Percentiles rank a stretch among this genome's conserved stretches.
phyloP scores from a whole-genome alignment of 2,329 filamentous ascomycete species.

The Monosporascus sp. region DNA sequence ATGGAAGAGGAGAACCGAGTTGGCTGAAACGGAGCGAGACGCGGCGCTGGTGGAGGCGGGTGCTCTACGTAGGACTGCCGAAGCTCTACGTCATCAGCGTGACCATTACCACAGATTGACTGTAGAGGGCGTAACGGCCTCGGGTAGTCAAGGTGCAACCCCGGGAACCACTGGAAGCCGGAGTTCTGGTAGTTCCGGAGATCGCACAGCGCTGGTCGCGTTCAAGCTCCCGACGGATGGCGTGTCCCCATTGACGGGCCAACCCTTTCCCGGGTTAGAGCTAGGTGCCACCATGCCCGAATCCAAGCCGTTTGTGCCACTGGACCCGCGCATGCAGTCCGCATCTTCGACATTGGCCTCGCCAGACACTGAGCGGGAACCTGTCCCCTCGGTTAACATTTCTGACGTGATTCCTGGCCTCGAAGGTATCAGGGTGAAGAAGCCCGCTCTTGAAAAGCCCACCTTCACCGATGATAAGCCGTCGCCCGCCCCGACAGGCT shows the following conservation, averaged over 20 bases:
- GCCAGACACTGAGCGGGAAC: conserved; percentile 23
- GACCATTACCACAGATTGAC: neutral
- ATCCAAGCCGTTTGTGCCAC: conserved; percentile 32
- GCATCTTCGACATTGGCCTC: conserved; percentile 22
- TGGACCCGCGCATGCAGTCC: conserved; percentile 42
- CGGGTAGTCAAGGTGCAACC: conserved; percentile 12
- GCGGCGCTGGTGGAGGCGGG: conserved; percentile 3
- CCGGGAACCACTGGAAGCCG: conserved; percentile 9
- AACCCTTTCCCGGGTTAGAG: conserved; percentile 14
- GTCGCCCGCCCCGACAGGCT: conserved; percentile 18
- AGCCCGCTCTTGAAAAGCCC: conserved; percentile 45
- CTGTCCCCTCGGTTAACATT: conserved; percentile 49
- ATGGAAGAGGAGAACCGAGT: conserved; percentile 33
- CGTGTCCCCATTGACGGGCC: conserved; percentile 10
- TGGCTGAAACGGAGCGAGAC: conserved; percentile 12
- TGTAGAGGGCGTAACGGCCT: neutral
- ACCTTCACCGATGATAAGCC: conserved; percentile 40
- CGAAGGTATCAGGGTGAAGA: conserved; percentile 55
- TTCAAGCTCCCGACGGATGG: conserved; percentile 14
- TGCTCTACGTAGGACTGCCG: neutral
- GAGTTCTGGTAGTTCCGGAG: conserved; percentile 12
- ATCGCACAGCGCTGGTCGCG: conserved; percentile 9
- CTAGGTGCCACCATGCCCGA: conserved; percentile 28
- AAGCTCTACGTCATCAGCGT: neutral
- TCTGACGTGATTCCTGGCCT: conserved; percentile 52